Evolutionary conservation across 140 eudicot genomes (phyloP), one percentile per base, ranked within the genome.

Genomic region (Ambrosia hybrid): DNA sequence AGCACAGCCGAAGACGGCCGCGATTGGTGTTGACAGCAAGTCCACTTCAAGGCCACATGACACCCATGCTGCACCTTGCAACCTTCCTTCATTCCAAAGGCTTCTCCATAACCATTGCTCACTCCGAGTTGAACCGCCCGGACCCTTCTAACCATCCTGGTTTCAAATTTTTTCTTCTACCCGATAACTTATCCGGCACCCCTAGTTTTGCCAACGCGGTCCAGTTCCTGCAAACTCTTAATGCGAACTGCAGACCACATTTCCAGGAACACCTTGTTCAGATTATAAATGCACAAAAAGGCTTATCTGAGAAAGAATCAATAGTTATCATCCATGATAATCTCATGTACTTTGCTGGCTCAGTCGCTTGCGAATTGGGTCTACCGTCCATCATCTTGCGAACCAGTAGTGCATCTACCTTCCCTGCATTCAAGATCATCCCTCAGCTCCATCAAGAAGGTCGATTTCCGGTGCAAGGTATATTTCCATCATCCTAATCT

Each of bases 1-100:
- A 71, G 51, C 55, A 71, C 5, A 41, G 67, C 66, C 0, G 65
- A 41, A 56, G 55, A 55, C 21, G 67, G 63, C 58, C 45, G 68
- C 65, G 53, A 21, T 13, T 80, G 62, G 85, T 84, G 61, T 73
- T 87, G 13, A 76, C 84, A 5, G 74, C 86, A 52, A 60, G 13
- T 61, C 91, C 85, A 33, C 57, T 52, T 65, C 86, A 86, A 43
- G 91, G 88, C 4, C 91, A 83, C 70, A 71, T 83, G 15, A 83
- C 81, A 5, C 88, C 88, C 3, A 83, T 86, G 88, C 85, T 86
- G 45, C 86, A 83, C 51, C 81, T 86, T 1, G 91, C 67, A 5
- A 48, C 63, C 0, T 67, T 71, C 68, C 88, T 86, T 60, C 80
- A 81, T 9, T 72, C 82, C 21, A 75, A 72, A 41, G 86, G 86